phyloP scores from a whole-genome alignment of 192 early-diverging fungal genomes.

The Umbelopsis isabellina region DNA sequence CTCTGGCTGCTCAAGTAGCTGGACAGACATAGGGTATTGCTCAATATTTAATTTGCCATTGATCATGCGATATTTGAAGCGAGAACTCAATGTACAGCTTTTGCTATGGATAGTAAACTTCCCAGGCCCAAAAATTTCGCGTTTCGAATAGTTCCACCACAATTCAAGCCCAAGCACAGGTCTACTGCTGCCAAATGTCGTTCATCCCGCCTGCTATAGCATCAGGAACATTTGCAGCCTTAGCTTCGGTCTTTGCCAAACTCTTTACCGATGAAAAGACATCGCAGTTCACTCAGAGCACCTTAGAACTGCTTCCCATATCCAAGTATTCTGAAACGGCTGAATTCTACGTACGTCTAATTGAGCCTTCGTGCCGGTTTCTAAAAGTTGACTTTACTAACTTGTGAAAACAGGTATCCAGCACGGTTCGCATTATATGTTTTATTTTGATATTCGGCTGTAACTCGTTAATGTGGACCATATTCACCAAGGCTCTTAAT shows the following conservation, averaged over 20 bases:
- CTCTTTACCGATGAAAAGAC: conserved; percentile 65
- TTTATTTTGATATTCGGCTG: conserved; percentile 65
- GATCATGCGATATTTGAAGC: neutral
- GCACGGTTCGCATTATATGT: conserved; percentile 50
- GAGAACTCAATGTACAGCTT: neutral
- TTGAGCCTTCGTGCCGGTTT: neutral
- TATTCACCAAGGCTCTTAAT: conserved; percentile 83
- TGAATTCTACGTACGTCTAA: conserved; percentile 1
- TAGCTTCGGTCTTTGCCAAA: conserved; percentile 84
- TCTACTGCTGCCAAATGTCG: conserved; percentile 12
- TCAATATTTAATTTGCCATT: no score
- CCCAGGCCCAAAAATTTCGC: neutral
- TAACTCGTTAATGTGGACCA: conserved; percentile 87
- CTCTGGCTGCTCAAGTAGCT: no score
- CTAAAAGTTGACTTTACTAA: neutral
- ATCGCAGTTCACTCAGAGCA: conserved; percentile 20
- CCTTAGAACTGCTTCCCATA: neutral
- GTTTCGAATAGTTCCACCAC: no score
- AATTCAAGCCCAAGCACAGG: no score
- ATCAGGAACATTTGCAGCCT: conserved; percentile 74
- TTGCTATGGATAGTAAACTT: neutral
- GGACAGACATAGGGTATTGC: no score
- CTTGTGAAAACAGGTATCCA: conserved; percentile 28
- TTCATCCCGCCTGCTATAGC: conserved; percentile 54
- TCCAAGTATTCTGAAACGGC: neutral